Evolutionary conservation across 192 early-diverging fungal species (phyloP), one percentile per base, ranked within the genome.

Genomic region (Ambispora gerdemannii): DNA sequence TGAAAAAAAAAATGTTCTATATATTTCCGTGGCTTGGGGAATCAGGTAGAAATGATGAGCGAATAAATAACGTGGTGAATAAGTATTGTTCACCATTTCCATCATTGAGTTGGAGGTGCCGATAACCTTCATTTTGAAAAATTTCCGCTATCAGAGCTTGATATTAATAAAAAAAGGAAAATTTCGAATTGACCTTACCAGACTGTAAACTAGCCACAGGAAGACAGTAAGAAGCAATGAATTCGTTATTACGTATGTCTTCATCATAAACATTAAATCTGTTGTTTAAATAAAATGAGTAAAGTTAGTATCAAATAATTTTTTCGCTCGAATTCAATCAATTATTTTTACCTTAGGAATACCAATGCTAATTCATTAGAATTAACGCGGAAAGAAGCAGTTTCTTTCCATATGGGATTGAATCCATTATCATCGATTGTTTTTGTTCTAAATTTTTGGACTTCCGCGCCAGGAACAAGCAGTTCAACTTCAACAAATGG

Each of bases 1-100:
- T n/a, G n/a, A n/a, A n/a, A n/a, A n/a, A n/a, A n/a, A n/a, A n/a
- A n/a, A n/a, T n/a, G n/a, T n/a, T n/a, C n/a, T n/a, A n/a, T n/a
- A n/a, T n/a, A n/a, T n/a, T n/a, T n/a, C n/a, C n/a, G n/a, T n/a
- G n/a, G n/a, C n/a, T n/a, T n/a, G n/a, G n/a, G n/a, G n/a, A n/a
- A 43, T 43, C 7, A 43, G 38, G 38, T 10, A 35, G n/a, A 22
- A 50, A 8, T 32, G 53, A 58, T n/a, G 56, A 60, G 20, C 19
- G n/a, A 60, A 82, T 72, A 72, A 88, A 90, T n/a, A 90, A 72
- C 1, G 87, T 85, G 17, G 85, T 86, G 68, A 89, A 90, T 28
- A 83, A 75, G 25, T 87, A 78, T 24, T 80, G 79, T 35, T 90
- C 87, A 22, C 89, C 89, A 30, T 83, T 79, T 30, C 77, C 35